These are phyloP conservation scores for Komagataella ulmi DNA, from an alignment of 805 yeast genomes.

Conservation along the genomic window DNA sequence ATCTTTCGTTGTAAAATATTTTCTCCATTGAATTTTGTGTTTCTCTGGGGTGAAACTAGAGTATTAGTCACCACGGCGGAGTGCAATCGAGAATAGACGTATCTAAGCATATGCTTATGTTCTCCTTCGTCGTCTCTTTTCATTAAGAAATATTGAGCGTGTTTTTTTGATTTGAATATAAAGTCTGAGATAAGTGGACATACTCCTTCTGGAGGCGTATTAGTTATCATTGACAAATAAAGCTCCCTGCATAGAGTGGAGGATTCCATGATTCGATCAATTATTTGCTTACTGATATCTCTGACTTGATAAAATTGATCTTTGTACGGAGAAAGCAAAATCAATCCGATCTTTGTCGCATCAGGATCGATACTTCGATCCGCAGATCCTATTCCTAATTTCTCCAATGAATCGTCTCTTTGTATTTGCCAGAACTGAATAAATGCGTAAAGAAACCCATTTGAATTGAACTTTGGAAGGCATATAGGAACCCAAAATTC, in stretches of 20 bases:
- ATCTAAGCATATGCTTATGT: not conserved
- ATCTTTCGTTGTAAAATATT: not conserved
- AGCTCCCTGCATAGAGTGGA: constrained; percentile 18
- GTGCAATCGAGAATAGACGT: not conserved
- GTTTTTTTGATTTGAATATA: constrained; percentile 56
- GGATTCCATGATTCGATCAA: constrained; percentile 24
- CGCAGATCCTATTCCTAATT: not conserved
- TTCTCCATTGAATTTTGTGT: not conserved
- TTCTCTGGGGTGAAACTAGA: not conserved
- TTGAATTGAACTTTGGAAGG: constrained; percentile 77
- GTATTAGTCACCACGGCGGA: not conserved
- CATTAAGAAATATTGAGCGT: constrained; percentile 42
- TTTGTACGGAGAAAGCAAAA: constrained; percentile 54
- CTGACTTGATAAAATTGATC: constrained; percentile 71
- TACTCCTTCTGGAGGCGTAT: not conserved
- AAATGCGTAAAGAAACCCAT: constrained; percentile 78
- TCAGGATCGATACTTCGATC: constrained; percentile 6
- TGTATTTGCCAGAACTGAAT: constrained; percentile 43
- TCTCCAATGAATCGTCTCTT: constrained; percentile 10
- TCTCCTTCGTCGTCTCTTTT: not conserved
- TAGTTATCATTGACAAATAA: constrained; percentile 10
- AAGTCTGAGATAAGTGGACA: constrained; percentile 49
- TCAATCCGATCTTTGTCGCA: constrained; percentile 22
- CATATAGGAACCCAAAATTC: constrained; percentile 94
- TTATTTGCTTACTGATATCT: constrained; percentile 38